Base-by-base conservation (phyloP, 2,329 filamentous ascomycete species). In the Herpotrichia juniperi region DNA sequence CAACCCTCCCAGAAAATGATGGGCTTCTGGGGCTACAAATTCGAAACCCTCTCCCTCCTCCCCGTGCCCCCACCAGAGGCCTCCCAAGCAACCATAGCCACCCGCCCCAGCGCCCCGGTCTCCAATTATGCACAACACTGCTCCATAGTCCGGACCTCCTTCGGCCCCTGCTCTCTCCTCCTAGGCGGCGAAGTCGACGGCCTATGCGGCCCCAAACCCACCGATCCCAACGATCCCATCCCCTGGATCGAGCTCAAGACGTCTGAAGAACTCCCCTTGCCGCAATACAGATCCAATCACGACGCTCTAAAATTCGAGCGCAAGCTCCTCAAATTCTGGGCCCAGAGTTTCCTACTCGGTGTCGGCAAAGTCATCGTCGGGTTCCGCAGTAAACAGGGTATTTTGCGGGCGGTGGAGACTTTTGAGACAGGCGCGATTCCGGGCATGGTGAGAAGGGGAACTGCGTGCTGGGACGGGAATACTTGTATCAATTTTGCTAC, bases 21-120 rank as follows among this genome's bases (percentile, higher is more conserved):
- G 92, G 86, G 88, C 44, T 99, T 87, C 68, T 97, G 93, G 93
- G 93, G 93, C 30, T 99, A 99, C 78, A 99, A 99, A 71, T 99
- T 99, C 66, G 94, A 99, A 74, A 89, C 91, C 0, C 75, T 99
- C 1, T 86, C 87, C 6, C 87, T 94, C 1, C 77, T 97, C 3
- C 87, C 90, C 2, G 77, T 81, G 2, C 83, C 88, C 0, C 97
- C 93, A 87, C 94, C 91, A 88, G 83, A 88, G 50, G 88, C 85
- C 0, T 78, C 86, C 0, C 84, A 90, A 50, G 87, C 90, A 1
- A 85, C 87, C 52, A 97, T 99, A 57, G 93, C 96, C 69, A 78
- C 76, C 50, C 86, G 94, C 24, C 85, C 89, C 37, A 73, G 85
- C 2, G 80, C 88, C 48, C 67, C 87, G 8, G 93, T 97, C 44